Evolutionary conservation across 2,329 filamentous ascomycete species (phyloP).

Genomic region (Bipolaris sorokiniana): DNA sequence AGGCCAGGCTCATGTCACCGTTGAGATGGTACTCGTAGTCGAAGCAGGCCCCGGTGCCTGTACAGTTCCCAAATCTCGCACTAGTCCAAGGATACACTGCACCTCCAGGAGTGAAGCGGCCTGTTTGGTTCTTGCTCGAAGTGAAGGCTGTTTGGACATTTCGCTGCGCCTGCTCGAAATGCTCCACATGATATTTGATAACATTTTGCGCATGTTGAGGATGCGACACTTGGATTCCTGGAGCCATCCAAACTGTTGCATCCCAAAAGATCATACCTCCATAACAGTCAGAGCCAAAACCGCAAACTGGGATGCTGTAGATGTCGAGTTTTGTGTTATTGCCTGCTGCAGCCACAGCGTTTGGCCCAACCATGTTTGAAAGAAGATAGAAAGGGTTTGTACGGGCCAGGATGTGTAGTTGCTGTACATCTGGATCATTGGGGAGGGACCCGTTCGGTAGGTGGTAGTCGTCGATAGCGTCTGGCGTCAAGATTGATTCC

Average conservation of each 20-base stretch:
- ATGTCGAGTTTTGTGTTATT: constrained; percentile 61
- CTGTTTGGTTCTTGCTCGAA: constrained; percentile 65
- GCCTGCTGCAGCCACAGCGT: constrained; percentile 58
- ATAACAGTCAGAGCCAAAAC: constrained; percentile 70
- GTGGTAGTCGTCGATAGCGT: constrained; percentile 68
- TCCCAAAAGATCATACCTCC: constrained; percentile 72
- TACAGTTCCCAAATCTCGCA: constrained; percentile 71
- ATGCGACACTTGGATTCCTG: constrained; percentile 67
- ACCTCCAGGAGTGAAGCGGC: constrained; percentile 61
- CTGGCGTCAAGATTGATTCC: constrained; percentile 64
- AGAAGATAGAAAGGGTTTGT: constrained; percentile 64
- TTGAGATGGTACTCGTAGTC: constrained; percentile 77
- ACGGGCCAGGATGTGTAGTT: constrained; percentile 61
- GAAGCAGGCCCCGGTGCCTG: constrained; percentile 65
- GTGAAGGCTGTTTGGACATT: constrained; percentile 64
- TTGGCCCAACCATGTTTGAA: constrained; percentile 61
- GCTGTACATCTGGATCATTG: constrained; percentile 61
- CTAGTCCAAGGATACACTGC: constrained; percentile 73
- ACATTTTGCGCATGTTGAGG: constrained; percentile 68
- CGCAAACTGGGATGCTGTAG: constrained; percentile 71
- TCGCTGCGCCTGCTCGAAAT: constrained; percentile 63
- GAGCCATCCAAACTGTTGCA: constrained; percentile 71
- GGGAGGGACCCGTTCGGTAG: constrained; percentile 64
- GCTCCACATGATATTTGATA: constrained; percentile 66
- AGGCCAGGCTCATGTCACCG: constrained; percentile 68